These are phyloP conservation scores for Aspergillus hortae DNA, from an alignment of 2,329 filamentous ascomycete species.

Conservation along the genomic window DNA sequence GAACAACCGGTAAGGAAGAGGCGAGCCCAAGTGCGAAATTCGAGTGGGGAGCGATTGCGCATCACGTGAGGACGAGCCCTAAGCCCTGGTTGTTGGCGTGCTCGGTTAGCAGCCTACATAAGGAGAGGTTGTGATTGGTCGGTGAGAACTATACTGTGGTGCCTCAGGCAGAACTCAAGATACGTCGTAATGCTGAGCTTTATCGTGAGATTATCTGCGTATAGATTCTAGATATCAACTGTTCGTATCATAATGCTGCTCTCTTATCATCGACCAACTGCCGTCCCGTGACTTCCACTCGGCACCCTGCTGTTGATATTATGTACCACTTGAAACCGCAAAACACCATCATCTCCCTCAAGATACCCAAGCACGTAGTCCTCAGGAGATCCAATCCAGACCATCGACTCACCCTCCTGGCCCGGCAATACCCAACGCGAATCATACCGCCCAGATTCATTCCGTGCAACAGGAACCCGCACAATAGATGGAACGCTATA, in stretches of 20 bases:
- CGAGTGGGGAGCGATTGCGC: conserved; percentile 37
- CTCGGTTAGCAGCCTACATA: conserved; percentile 16
- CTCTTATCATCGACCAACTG: conserved; percentile 16
- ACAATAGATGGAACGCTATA: conserved; percentile 27
- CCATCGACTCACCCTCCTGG: conserved; percentile 19
- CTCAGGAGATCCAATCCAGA: conserved; percentile 36
- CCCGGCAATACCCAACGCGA: conserved; percentile 27
- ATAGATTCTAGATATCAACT: background rate
- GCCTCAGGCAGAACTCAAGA: conserved; percentile 3
- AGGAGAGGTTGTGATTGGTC: conserved; percentile 8
- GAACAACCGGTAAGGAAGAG: conserved; percentile 20
- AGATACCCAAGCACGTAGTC: conserved; percentile 33
- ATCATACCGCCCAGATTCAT: conserved; percentile 35
- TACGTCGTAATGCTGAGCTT: background rate
- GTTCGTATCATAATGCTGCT: background rate
- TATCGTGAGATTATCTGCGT: background rate
- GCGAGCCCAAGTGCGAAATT: conserved; percentile 33
- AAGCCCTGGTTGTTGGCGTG: conserved; percentile 27
- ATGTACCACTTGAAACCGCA: conserved; percentile 27
- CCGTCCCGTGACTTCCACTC: conserved; percentile 14
- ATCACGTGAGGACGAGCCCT: conserved; percentile 21
- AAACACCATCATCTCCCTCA: conserved; percentile 15
- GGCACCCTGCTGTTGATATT: conserved; percentile 21
- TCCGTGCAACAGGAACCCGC: conserved; percentile 28
- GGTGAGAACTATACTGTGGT: conserved; percentile 3